Conservation (phyloP, 768 basidiomycete species). For the Botryobasidium botryosum region DNA sequence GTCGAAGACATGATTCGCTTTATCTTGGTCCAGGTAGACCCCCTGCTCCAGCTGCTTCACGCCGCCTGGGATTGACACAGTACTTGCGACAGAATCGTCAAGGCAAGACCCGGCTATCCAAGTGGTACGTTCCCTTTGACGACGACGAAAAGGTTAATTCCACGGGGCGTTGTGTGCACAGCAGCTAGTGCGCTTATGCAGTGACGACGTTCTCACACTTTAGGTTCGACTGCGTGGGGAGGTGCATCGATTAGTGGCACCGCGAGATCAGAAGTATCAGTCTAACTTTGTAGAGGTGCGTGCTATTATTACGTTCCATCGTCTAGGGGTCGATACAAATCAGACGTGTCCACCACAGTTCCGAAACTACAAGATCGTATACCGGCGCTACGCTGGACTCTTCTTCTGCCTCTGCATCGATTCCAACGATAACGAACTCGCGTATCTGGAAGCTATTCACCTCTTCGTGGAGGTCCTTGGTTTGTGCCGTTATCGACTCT, state of each 20-base stretch:
- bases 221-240: conserved; percentile 90
- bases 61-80: background rate
- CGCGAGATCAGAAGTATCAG: conserved; percentile 96
- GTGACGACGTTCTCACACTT: background rate
- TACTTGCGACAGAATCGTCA: conserved; percentile 62
- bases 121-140: conserved; percentile 98
- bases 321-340: background rate
- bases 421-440: conserved; percentile 94
- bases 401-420: conserved; percentile 98
- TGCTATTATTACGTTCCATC: background rate
- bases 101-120: conserved; percentile 91
- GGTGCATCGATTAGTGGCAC: conserved; percentile 89
- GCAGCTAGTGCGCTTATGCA: background rate
- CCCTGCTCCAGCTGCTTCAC: no score
- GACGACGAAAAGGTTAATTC: conserved; percentile 86
- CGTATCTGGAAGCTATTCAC: conserved; percentile 94
- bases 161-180: background rate
- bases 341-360: conserved; percentile 37
- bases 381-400: conserved; percentile 89
- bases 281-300: conserved; percentile 96
- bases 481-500: conserved; percentile 23
- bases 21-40: conserved; percentile 83
- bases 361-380: conserved; percentile 94
- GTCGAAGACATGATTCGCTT: conserved; percentile 93
- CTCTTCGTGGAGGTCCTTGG: conserved; percentile 96